A percentile compares a stretch with the other conserved stretches of the same genome.
phyloP scores from a whole-genome alignment of 805 yeast genomes.

The Metschnikowia aberdeeniae region DNA sequence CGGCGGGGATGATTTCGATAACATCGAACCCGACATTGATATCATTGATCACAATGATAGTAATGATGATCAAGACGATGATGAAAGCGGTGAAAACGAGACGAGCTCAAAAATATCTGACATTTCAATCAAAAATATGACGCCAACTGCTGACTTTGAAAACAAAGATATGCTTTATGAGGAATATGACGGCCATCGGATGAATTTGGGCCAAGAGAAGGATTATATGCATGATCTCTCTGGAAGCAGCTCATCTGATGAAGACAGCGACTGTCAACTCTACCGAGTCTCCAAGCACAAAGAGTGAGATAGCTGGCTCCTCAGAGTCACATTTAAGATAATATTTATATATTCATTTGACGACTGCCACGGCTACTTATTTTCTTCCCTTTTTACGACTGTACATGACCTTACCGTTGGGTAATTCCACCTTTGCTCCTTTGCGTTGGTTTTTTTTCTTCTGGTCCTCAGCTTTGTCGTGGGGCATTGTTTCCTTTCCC shows the following conservation, averaged over 20 bases:
- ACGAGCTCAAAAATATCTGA: conserved; percentile 14
- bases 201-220: conserved; percentile 21
- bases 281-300: conserved; percentile 40
- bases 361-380: conserved; percentile 1
- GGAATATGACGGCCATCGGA: conserved; percentile 22
- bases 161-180: conserved; percentile 22
- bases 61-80: conserved; percentile 21
- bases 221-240: conserved; percentile 38
- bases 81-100: conserved; percentile 10
- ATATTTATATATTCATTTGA: background rate
- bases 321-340: background rate
- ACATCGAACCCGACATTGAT: conserved; percentile 4
- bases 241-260: conserved; percentile 44
- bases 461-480: conserved; percentile 1
- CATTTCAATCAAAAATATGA: conserved; percentile 28
- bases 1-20: background rate
- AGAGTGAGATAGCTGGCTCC: conserved; percentile 12
- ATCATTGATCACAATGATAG: conserved; percentile 12
- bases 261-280: conserved; percentile 32
- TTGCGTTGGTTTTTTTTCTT: conserved; percentile 12
- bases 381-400: conserved; percentile 16
- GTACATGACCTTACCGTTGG: conserved; percentile 58
- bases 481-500: conserved; percentile 10
- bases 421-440: conserved; percentile 48
- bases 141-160: conserved; percentile 23